Base-by-base conservation (phyloP, 805 yeast species). In the Suhomyces sp. region DNA sequence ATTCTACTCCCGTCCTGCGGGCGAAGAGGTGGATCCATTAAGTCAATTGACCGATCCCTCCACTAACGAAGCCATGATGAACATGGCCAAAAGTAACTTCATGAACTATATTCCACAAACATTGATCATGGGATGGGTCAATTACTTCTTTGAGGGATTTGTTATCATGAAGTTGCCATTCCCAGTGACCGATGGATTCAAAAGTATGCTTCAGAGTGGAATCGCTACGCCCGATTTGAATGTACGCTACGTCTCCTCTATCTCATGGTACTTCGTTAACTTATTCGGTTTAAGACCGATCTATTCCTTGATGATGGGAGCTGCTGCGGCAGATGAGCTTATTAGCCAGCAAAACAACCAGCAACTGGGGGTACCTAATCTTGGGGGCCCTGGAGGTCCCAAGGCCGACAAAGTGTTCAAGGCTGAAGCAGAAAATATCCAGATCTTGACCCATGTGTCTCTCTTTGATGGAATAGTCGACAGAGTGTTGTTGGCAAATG, bases 241-340 rank as follows among this genome's bases (percentile, higher is more conserved):
- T 54, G 96, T 82, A 6, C 68, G 95, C 18, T 93, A 95, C 79
- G 98, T 93, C 12, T 82, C 93, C 23, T 81, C 96, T 3, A 83
- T 93, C 14, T 88, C 97, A 4, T 93, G 98, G 98, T 93, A 91
- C 58, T 86, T 93, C 57, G 84, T 91, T 35, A 85, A 88, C 36
- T 76, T 88, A 42, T 59, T 90, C 33, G 98, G 98, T 19, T 71
- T 93, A 41, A 76, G 77, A 46, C 83, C 96, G 0, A 80, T 93
- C 2, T 83, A 82, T 56, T 74, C 84, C 24, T 70, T 91, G 35
- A 44, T 88, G 6, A 72, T 87, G 45, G 80, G 79, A 9, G 77
- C 74, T 39, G 53, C 64, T 3, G 58, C 65, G 5, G 65, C 73
- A 29, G 77, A 69, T 2, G 65, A 68, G 28, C 68, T 69, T 27